phyloP scores from a whole-genome alignment of 2,329 filamentous ascomycete species.

The Metarhizium rileyi region DNA sequence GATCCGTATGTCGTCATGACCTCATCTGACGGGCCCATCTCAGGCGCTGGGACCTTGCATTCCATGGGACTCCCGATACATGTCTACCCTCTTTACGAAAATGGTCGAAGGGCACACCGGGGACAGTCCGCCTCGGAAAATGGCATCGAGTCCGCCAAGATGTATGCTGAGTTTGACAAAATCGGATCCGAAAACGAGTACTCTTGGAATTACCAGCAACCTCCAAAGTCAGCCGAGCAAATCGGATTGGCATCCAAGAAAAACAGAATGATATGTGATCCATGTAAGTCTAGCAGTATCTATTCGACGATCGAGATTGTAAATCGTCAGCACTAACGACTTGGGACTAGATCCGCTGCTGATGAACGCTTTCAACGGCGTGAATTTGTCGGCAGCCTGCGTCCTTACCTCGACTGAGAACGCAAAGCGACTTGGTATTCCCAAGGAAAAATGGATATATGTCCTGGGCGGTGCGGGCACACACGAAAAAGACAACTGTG shows the following conservation, averaged over 20 bases:
- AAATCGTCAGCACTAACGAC: neutral
- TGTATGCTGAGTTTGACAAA: constrained; percentile 53
- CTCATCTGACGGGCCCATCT: too few species aligned
- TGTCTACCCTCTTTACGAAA: constrained; percentile 59
- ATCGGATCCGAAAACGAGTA: constrained; percentile 42
- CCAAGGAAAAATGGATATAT: constrained; percentile 51
- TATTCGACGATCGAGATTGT: too few species aligned
- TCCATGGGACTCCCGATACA: constrained; percentile 54
- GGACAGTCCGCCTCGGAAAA: constrained; percentile 46
- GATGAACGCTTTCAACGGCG: constrained; percentile 64
- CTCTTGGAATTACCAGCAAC: constrained; percentile 47
- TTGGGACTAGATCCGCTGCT: constrained; percentile 48
- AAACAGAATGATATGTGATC: constrained; percentile 60
- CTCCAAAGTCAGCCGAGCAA: constrained; percentile 31
- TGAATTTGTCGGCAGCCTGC: constrained; percentile 53
- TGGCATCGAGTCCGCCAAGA: constrained; percentile 43
- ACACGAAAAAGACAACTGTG: constrained; percentile 45
- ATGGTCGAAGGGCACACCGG: constrained; percentile 47
- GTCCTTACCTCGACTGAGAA: constrained; percentile 48
- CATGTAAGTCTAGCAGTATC: constrained; percentile 37
- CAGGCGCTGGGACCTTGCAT: constrained; percentile 47
- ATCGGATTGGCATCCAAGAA: constrained; percentile 45
- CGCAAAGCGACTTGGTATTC: constrained; percentile 44
- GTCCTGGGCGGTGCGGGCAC: constrained; percentile 54
- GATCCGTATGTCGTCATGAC: constrained; percentile 1